Conservation (phyloP, 2,329 filamentous ascomycete species). For the Fusarium penzigii region DNA sequence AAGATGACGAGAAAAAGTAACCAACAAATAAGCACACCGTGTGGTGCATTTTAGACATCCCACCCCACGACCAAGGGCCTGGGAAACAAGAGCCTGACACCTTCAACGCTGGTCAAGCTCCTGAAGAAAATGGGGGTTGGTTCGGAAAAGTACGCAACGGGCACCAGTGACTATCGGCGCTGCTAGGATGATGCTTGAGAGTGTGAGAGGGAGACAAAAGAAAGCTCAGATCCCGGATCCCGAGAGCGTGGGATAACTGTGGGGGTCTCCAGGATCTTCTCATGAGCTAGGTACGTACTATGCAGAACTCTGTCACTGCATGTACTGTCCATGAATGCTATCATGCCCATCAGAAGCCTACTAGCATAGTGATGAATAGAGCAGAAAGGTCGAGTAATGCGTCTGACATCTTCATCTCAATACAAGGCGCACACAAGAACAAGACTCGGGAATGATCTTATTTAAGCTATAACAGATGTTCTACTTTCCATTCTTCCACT, state of each 20-base stretch:
- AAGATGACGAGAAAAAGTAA: no score
- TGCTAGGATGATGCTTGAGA: constrained; percentile 18
- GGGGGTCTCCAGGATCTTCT: constrained; percentile 5
- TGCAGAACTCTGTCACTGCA: not conserved
- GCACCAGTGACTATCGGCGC: not conserved
- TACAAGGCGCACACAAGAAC: no score
- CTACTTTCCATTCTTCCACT: not conserved
- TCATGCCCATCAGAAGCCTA: no score
- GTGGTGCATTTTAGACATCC: no score
- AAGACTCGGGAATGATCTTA: not conserved
- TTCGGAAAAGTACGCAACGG: not conserved
- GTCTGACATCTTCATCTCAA: no score
- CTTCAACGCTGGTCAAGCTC: not conserved
- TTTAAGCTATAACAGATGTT: not conserved
- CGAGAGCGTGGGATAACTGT: constrained; percentile 27
- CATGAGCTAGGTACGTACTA: constrained; percentile 1
- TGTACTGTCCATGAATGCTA: no score
- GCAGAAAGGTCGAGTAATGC: no score
- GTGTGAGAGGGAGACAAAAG: not conserved
- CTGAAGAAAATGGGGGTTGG: not conserved
- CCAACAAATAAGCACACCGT: no score
- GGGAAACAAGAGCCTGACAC: not conserved
- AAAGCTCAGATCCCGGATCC: constrained; percentile 12
- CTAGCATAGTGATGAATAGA: no score
- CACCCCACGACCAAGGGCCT: no score